Evolutionary conservation across 768 basidiomycete species (phyloP), one percentile per base, ranked within the genome.

Genomic region (Leucocoprinus leucothites): DNA sequence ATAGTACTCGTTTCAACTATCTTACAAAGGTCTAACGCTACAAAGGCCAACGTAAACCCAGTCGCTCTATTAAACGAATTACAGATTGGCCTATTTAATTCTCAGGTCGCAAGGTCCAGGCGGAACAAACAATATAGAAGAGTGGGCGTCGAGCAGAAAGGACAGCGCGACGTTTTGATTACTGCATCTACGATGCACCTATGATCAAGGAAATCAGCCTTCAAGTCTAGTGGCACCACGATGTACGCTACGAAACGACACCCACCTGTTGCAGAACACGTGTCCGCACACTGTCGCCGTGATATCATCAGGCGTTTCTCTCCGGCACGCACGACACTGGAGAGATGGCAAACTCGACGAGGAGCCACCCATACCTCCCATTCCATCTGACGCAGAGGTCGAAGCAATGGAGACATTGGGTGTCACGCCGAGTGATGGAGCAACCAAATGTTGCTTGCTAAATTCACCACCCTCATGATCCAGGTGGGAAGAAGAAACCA

Each of bases 271-370:
- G 60, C 84, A 86, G 58, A 86, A 86, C 16, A 86, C 60, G 58
- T 86, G 84, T 2, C 84, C 84, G 60, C 84, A 86, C 66, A 82
- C 78, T 3, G 80, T 84, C 19, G 77, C 82, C 2, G 80, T 84
- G 43, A 77, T 74, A 56, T 82, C 75, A 34, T 76, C 72, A 50
- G 80, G 81, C 1, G 75, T 73, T 50, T 83, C 75, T 22, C 68
- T 63, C 4, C 71, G 67, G 58, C 82, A 85, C 1, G 74, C 65
- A 24, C 84, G 74, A 53, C 81, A 85, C 45, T 82, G 77, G 47
- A 82, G 61, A 4, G 62, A 65, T 48, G 64, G 63, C 9, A 51
- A 57, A 55, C 58, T 60, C 47, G 58, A 42, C 31, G 26, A 51
- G 1, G 52, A 46, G 16, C 46, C 53, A n/a, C 18, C 31, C 16